These are phyloP conservation scores for Sphenostylis stenocarpa DNA, from an alignment of 306 rosid species.

Conservation along the genomic window DNA sequence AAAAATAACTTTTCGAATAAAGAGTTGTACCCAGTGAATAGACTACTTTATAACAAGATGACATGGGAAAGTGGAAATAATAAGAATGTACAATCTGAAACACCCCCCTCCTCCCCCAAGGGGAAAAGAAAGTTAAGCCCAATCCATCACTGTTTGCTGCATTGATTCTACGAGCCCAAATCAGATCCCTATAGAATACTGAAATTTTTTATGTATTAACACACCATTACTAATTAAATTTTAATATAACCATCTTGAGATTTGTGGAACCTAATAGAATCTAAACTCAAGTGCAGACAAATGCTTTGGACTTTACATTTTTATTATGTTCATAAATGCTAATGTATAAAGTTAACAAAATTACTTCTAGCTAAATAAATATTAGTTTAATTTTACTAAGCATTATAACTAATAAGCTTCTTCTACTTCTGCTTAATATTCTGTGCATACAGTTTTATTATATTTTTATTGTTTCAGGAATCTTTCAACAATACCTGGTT, in stretches of 20 bases:
- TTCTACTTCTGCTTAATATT: slow-evolving; percentile 2
- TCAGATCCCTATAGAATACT: not conserved
- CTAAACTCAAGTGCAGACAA: not conserved
- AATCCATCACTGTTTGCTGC: not conserved
- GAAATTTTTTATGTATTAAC: not conserved
- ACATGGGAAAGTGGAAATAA: not conserved
- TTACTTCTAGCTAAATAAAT: not conserved
- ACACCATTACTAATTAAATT: not conserved
- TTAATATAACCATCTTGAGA: not conserved
- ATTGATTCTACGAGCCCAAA: not conserved
- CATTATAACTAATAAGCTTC: not conserved
- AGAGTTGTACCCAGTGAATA: not conserved
- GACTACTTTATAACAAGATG: not conserved
- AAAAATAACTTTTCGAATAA: not conserved
- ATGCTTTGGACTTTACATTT: not conserved
- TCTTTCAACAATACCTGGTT: slow-evolving; percentile 93
- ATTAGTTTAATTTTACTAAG: slow-evolving; percentile 13
- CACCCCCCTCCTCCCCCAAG: not conserved
- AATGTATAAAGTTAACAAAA: not conserved
- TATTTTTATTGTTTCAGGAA: slow-evolving; percentile 58
- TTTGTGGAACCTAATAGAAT: slow-evolving; percentile 1
- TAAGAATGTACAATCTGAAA: not conserved
- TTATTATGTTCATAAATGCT: not conserved
- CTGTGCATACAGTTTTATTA: not conserved
- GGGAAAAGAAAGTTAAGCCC: not conserved